Base-by-base conservation (phyloP, 2,329 filamentous ascomycete genomes). In the Pseudogymnoascus sp. region DNA sequence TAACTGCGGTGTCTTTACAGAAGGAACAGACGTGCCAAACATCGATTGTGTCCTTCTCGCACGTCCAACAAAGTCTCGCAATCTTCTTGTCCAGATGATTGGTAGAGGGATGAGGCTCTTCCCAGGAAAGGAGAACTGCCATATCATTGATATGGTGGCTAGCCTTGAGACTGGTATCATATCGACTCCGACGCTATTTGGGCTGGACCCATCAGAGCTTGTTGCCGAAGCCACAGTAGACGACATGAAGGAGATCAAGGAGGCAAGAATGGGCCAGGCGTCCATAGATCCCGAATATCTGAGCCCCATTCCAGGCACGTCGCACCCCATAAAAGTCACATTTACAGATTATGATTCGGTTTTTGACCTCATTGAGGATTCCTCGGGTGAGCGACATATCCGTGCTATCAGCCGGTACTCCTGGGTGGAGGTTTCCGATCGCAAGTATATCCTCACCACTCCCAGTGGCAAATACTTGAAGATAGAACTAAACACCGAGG, bases 21-120 rank as follows among this genome's bases (percentile, higher is more conserved):
- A 99, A 77, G 95, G 95, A 1, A 99, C 95, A 0, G 95, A 99
- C 71, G 96, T 99, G 34, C 95, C 96, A 5, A 97, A 96, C 73
- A 90, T 99, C 68, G 95, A 99, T 77, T 97, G 95, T 72, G 85
- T 99, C 23, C 73, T 99, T 7, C 82, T 99, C 7, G 92, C 89
- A 3, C 82, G 95, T 23, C 95, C 95, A 0, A 99, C 95, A 1
- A 87, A 88, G 69, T 97, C 95, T 14, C 86, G 90, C n/a, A 97
- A 97, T 69, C 79, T 99, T 2, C 84, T 99, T 1, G 86, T 97
- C 0, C 95, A 99, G 75, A 99, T 99, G 95, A 96, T 99, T 66
- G 95, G 95, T 0, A 84, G 95, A 70, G 95, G 95, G 4, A 90
- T 99, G 85, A 86, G 95, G 44, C 78, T 97, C 40, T 83, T 91